Evolutionary conservation across 2,329 filamentous ascomycete genomes (phyloP).

Genomic region (Penicillium sp.): DNA sequence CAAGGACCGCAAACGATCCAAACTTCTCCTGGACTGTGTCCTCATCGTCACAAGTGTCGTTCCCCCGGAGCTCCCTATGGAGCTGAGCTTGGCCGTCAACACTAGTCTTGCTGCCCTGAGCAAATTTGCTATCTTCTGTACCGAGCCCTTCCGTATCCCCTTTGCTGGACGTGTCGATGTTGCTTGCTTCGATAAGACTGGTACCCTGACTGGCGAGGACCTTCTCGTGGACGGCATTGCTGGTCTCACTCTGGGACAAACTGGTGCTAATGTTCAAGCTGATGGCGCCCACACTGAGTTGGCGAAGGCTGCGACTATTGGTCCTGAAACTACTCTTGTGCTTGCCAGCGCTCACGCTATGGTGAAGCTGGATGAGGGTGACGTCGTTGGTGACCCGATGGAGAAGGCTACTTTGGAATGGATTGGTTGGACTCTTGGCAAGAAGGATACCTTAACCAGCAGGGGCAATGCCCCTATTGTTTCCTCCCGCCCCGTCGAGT

Average conservation of each 20-base stretch:
- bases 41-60: conserved; percentile 97
- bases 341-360: conserved; percentile 92
- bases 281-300: conserved; percentile 82
- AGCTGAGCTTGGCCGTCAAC: conserved; percentile 94
- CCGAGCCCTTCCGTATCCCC: conserved; percentile 96
- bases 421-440: conserved; percentile 87
- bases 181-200: conserved; percentile 98
- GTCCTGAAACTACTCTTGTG: conserved; percentile 81
- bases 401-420: conserved; percentile 90
- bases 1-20: conserved; percentile 93
- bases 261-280: conserved; percentile 62
- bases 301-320: conserved; percentile 63
- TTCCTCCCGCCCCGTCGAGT: conserved; percentile 53
- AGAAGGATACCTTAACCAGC: conserved; percentile 75
- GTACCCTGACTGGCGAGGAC: conserved; percentile 92
- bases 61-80: conserved; percentile 97
- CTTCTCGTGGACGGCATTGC: conserved; percentile 96
- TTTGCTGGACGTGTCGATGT: conserved; percentile 93
- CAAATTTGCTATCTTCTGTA: conserved; percentile 96
- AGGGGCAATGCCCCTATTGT: conserved; percentile 48
- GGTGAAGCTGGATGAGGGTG: conserved; percentile 93
- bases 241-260: conserved; percentile 69
- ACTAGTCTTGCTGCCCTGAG: conserved; percentile 91
- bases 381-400: conserved; percentile 97
- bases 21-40: conserved; percentile 93